phyloP scores from a whole-genome alignment of 495 filamentous ascomycete species.

The Lasiosphaeria miniovina region DNA sequence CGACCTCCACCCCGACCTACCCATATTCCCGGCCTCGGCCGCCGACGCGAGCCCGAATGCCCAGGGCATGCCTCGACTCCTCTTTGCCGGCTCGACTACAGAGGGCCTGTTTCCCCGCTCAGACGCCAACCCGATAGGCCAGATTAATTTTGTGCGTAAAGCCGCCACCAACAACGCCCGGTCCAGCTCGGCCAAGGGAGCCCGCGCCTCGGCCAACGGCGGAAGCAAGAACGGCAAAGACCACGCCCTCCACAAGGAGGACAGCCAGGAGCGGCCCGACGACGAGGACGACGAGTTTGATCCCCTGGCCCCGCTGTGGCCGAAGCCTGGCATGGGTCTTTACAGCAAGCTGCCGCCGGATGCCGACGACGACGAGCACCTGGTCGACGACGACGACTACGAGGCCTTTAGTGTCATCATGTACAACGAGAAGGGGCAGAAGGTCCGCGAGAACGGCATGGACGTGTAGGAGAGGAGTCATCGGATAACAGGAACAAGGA shows the following conservation, averaged over 20 bases:
- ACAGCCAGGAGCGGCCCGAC: constrained; percentile 13
- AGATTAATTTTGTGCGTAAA: constrained; percentile 41
- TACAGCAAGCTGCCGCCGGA: constrained; percentile 44
- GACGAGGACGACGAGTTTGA: constrained; percentile 33
- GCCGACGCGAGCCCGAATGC: constrained; percentile 1
- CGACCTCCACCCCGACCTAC: constrained; percentile 41
- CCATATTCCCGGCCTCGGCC: constrained; percentile 39
- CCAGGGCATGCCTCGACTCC: constrained; percentile 9
- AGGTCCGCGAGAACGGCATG: constrained; percentile 36
- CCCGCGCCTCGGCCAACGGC: not conserved
- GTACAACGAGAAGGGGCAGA: constrained; percentile 42
- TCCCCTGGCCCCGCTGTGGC: constrained; percentile 58
- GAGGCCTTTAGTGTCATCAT: constrained; percentile 52
- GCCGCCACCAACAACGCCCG: constrained; percentile 18
- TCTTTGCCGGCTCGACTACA: constrained; percentile 34
- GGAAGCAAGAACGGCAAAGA: constrained; percentile 2
- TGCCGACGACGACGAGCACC: constrained; percentile 41
- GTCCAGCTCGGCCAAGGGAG: constrained; percentile 4
- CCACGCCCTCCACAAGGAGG: constrained; percentile 4
- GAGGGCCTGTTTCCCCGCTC: constrained; percentile 38
- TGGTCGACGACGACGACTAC: constrained; percentile 48
- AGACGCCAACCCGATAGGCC: constrained; percentile 36
- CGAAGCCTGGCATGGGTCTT: constrained; percentile 59
- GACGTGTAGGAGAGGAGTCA: constrained; percentile 15
- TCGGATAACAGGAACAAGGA: not conserved